Evolutionary conservation across 2,329 filamentous ascomycete genomes (phyloP), one percentile per base, ranked within the genome.

Genomic region (Bisporella sp.): DNA sequence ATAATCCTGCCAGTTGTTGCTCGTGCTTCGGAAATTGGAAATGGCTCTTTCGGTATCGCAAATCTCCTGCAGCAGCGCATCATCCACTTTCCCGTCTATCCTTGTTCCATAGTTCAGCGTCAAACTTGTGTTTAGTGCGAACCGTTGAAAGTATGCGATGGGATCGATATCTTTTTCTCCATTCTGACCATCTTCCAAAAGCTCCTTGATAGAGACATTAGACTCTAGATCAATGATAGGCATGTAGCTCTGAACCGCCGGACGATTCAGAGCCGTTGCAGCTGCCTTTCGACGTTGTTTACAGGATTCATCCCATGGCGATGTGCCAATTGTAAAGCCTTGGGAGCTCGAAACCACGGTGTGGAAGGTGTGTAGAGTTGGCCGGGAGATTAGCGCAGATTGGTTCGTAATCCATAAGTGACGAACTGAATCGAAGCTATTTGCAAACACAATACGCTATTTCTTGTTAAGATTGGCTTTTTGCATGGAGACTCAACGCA

Each of bases 1-100:
- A 58, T 92, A 92, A 61, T 93, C 88, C 61, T 89, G 85, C 81
- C 85, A 88, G 64, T 92, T 92, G 63, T 90, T 89, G 59, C 84
- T 88, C 0, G 87, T 92, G 30, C 81, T 86, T 45, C 88, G 73
- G 62, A 91, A 85, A 59, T 87, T 87, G 48, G 82, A 85, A 29
- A 93, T 82, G 5, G 81, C 82, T 31, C 86, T 77, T 65, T 92
- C 88, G 3, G 92, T 87, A 44, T 82, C 74, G 0, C 82, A 81
- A 51, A 93, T 90, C 63, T 92, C 88, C 21, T 79, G 72, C 5
- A 92, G 73, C 6, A 91, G 71, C 39, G 77, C 71, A 55, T 85
- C 78, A 51, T 89, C 74, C 43, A 87, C 77, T 55, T 83, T 79
- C 0, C 84, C 87, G 49, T 84, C 76, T 50, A 92, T 88, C 35